Conservation (phyloP, 495 filamentous ascomycete genomes). For the Apodospora peruviana region DNA sequence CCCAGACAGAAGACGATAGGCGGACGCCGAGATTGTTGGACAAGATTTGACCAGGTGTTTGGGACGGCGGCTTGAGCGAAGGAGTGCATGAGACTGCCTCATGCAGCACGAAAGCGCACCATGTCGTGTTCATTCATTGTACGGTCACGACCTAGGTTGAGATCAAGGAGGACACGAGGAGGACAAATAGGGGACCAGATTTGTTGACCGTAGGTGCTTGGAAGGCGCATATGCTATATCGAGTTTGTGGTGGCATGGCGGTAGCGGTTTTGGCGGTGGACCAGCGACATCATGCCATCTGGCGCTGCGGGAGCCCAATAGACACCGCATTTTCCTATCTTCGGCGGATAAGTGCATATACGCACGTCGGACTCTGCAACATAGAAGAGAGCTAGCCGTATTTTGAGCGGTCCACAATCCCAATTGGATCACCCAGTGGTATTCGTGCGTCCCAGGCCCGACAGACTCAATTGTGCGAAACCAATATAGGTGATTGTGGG, state of each 20-base stretch:
- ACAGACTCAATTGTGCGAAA: no score
- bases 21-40: no score
- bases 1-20: background rate
- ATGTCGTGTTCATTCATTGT: conserved; percentile 9
- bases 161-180: conserved; percentile 9
- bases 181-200: conserved; percentile 13
- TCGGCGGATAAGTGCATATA: conserved; percentile 27
- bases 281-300: conserved; percentile 46
- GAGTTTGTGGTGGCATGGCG: conserved; percentile 18
- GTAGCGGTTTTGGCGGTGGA: conserved; percentile 21
- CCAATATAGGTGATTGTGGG: no score
- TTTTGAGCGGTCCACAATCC: conserved; percentile 8
- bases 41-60: conserved; percentile 14
- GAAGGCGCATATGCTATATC: conserved; percentile 18
- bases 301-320: conserved; percentile 35
- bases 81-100: conserved; percentile 10
- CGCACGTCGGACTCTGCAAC: conserved; percentile 22
- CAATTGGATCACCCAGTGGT: conserved; percentile 12
- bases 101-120: conserved; percentile 13
- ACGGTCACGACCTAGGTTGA: conserved; percentile 9
- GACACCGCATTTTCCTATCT: conserved; percentile 22
- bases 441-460: conserved; percentile 8
- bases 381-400: conserved; percentile 20
- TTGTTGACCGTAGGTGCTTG: conserved; percentile 14
- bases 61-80: conserved; percentile 7